Evolutionary conservation across 208 protist species (phyloP).

Genomic region (Leishmania aethiopica): DNA sequence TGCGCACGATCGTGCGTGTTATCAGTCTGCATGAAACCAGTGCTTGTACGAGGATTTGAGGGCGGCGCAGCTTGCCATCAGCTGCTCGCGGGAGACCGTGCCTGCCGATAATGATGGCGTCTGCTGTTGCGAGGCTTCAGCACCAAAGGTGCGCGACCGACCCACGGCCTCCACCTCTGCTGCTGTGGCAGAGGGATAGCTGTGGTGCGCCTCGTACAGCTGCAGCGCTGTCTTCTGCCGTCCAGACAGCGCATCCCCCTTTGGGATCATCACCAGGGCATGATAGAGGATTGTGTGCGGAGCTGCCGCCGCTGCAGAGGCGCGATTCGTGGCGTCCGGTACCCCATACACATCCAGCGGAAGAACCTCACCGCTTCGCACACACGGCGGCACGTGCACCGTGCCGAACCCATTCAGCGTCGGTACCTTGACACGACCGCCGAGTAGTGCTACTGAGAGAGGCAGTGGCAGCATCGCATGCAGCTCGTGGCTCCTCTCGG

Average conservation of each 20-base stretch:
- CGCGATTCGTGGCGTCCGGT: background rate
- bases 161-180: background rate
- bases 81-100: constrained; percentile 9
- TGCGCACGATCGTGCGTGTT: background rate
- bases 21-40: constrained; percentile 47
- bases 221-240: constrained; percentile 53
- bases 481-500: constrained; percentile 35
- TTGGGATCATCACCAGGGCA: constrained; percentile 73
- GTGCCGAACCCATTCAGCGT: constrained; percentile 37
- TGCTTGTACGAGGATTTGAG: constrained; percentile 63
- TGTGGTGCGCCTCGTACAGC: constrained; percentile 41
- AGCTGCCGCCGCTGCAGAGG: background rate
- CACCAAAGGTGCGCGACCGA: background rate
- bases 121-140: background rate
- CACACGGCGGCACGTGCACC: constrained; percentile 76
- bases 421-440: constrained; percentile 69
- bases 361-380: constrained; percentile 72
- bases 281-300: constrained; percentile 46
- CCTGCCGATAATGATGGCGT: background rate
- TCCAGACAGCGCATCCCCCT: constrained; percentile 53
- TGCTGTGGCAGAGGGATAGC: background rate
- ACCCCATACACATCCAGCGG: constrained; percentile 43
- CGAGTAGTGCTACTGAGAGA: constrained; percentile 75
- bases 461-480: constrained; percentile 83
- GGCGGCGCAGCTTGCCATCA: constrained; percentile 33